Conservation (phyloP, 441 rosid genomes). For the Syzygium malaccense region DNA sequence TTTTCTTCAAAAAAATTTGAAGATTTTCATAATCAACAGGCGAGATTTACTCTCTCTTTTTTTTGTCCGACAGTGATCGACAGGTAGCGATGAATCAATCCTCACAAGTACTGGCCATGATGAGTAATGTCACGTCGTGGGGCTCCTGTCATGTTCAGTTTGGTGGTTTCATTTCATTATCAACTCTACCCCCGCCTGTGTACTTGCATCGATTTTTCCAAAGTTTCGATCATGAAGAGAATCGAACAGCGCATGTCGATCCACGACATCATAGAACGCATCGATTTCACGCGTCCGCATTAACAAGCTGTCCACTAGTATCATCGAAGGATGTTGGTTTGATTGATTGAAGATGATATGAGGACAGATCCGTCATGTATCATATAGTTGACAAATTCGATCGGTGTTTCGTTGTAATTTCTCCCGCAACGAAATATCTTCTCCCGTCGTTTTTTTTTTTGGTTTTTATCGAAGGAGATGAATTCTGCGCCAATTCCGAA, state of each 20-base stretch:
- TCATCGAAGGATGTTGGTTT: neutral
- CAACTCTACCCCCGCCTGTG: neutral
- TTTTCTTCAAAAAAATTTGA: too few relatives aligned
- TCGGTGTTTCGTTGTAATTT: too few relatives aligned
- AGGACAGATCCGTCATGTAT: neutral
- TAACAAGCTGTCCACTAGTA: neutral
- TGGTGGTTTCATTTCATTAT: neutral
- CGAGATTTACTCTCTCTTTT: neutral
- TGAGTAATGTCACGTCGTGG: neutral
- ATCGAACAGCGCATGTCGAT: neutral
- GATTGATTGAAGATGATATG: neutral
- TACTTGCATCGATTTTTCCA: neutral
- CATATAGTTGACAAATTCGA: neutral
- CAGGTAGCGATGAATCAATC: too few relatives aligned
- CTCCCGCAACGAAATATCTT: too few relatives aligned
- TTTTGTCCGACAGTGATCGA: too few relatives aligned
- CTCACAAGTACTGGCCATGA: too few relatives aligned
- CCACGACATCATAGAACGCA: neutral
- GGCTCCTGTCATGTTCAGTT: neutral
- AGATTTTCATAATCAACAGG: too few relatives aligned
- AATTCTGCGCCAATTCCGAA: too few relatives aligned
- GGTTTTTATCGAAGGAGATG: too few relatives aligned
- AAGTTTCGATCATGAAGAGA: neutral
- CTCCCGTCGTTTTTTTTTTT: too few relatives aligned
- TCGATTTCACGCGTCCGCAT: neutral